These are phyloP conservation scores for Xerocomellus chrysenteron DNA, from an alignment of 768 basidiomycete species.

Conservation along the genomic window DNA sequence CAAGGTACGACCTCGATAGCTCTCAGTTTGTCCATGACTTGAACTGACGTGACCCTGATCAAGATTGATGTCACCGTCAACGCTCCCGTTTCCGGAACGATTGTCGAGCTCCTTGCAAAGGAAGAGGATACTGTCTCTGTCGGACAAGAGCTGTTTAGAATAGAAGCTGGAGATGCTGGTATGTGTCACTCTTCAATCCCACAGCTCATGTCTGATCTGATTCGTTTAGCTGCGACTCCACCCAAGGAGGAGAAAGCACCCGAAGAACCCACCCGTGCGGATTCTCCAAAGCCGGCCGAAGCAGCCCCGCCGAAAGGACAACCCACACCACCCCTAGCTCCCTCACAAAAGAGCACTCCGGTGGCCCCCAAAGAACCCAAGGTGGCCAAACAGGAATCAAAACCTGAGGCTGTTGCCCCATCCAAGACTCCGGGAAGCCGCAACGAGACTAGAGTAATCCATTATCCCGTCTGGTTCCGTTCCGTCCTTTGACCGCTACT, in stretches of 20 bases:
- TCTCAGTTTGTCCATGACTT: not conserved
- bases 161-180: conserved; percentile 79
- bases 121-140: conserved; percentile 96
- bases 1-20: conserved; percentile 57
- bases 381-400: conserved; percentile 35
- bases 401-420: conserved; percentile 30
- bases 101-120: conserved; percentile 79
- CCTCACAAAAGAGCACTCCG: conserved; percentile 34
- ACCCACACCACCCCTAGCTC: conserved; percentile 44
- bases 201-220: not conserved
- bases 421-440: conserved; percentile 53
- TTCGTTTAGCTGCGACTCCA: conserved; percentile 30
- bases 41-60: conserved; percentile 7
- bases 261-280: conserved; percentile 23
- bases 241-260: conserved; percentile 25
- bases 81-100: conserved; percentile 83
- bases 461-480: not conserved
- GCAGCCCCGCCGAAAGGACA: conserved; percentile 46
- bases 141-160: conserved; percentile 90
- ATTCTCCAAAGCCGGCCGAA: conserved; percentile 39
- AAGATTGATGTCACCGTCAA: conserved; percentile 98
- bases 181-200: conserved; percentile 16
- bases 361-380: conserved; percentile 35
- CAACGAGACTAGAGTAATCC: conserved; percentile 79
- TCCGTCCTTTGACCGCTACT: not conserved